These are phyloP conservation scores for Tribonema minus DNA, from an alignment of 108 stramenopile species.

Conservation along the genomic window DNA sequence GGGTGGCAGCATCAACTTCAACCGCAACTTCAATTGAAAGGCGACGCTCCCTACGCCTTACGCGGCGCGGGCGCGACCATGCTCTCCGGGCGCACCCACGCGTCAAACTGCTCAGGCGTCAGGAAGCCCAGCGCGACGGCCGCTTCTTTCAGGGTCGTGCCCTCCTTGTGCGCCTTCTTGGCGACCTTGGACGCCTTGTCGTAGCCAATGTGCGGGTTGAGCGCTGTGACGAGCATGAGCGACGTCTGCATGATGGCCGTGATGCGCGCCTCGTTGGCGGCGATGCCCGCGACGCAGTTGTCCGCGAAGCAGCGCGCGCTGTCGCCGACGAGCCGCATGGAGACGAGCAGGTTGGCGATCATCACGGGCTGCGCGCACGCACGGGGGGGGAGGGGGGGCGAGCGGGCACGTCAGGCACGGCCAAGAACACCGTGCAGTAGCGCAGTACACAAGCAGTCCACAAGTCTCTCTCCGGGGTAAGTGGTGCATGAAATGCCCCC, in stretches of 20 bases:
- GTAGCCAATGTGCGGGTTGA: conserved; percentile 97
- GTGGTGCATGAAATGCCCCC: no score
- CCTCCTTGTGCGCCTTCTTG: conserved; percentile 90
- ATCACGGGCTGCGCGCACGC: not conserved
- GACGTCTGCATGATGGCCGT: conserved; percentile 74
- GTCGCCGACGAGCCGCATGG: conserved; percentile 88
- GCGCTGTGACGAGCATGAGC: conserved; percentile 95
- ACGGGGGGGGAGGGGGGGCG: no score
- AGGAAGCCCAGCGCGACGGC: conserved; percentile 79
- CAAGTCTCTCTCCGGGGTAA: no score
- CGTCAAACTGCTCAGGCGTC: conserved; percentile 88
- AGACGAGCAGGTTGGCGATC: conserved; percentile 75
- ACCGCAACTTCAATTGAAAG: no score
- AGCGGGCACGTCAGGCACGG: no score
- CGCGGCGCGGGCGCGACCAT: conserved; percentile 78
- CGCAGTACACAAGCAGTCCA: no score
- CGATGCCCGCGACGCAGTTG: conserved; percentile 81
- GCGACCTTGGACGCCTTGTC: conserved; percentile 84
- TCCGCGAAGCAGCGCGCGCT: conserved; percentile 72
- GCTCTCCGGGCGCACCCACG: conserved; percentile 85
- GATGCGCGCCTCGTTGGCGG: conserved; percentile 70
- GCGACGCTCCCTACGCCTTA: no score
- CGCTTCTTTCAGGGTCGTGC: conserved; percentile 80
- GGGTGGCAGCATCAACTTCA: no score
- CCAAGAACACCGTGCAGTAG: no score